Conservation (phyloP, 805 yeast genomes). For the Priceomyces melissophilus region DNA sequence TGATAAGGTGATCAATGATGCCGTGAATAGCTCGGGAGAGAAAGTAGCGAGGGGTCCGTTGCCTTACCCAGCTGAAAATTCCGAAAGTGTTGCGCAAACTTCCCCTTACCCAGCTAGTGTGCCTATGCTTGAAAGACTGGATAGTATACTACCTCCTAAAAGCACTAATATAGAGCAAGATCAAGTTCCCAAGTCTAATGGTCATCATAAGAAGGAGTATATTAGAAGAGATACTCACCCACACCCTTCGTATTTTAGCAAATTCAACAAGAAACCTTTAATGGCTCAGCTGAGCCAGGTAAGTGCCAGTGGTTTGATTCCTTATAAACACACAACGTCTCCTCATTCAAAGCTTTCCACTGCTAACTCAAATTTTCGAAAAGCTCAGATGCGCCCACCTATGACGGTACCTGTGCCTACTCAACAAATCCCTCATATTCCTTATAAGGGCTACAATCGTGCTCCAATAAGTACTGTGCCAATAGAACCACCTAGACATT, state of each 20-base stretch:
- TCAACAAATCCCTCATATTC: too few relatives aligned
- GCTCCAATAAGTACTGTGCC: neutral
- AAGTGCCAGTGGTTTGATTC: conserved; percentile 3
- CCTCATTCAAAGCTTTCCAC: too few relatives aligned
- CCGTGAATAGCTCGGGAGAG: neutral
- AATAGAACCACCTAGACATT: neutral
- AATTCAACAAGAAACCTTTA: conserved; percentile 1
- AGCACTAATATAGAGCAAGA: too few relatives aligned
- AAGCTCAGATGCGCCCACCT: too few relatives aligned
- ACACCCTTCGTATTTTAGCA: too few relatives aligned
- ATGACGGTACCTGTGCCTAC: too few relatives aligned
- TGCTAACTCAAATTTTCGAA: too few relatives aligned
- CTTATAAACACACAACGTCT: conserved; percentile 1
- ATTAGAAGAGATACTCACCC: too few relatives aligned
- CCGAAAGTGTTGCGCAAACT: neutral
- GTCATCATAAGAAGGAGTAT: too few relatives aligned
- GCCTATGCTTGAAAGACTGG: neutral
- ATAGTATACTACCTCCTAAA: too few relatives aligned
- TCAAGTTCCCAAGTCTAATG: too few relatives aligned
- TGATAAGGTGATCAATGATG: neutral
- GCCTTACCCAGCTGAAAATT: neutral
- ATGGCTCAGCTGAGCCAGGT: conserved; percentile 4
- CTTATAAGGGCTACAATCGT: neutral
- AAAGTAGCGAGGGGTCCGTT: too few relatives aligned
- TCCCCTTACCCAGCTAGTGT: neutral